Evolutionary conservation across 1,284 basidiomycete species (phyloP), one percentile per base, ranked within the genome.

Genomic region (Rhodotorula sp.): DNA sequence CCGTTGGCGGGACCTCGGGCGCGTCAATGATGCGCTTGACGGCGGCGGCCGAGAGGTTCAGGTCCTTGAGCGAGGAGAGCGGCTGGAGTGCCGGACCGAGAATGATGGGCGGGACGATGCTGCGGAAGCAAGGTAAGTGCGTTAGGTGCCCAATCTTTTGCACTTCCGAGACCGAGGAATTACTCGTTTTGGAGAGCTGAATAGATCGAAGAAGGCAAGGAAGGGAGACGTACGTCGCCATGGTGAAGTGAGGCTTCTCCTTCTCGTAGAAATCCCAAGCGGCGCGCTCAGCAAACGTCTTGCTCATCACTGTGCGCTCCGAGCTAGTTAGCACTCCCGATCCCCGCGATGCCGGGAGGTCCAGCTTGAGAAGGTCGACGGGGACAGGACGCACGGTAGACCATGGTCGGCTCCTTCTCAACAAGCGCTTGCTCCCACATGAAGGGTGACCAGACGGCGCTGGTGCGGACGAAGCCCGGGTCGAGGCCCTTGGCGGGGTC

Each of bases 251-350:
- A 17, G 61, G 60, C 41, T 64, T 69, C 25, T 65, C 46, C 12
- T 64, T 39, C 41, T 64, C 64, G 25, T 50, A 51, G 25, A 73
- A 63, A 3, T 78, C 66, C 79, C 79, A 80, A 2, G 79, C 79
- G 1, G 79, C 76, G 7, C 74, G 69, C 65, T 81, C 79, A 5
- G 80, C 80, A 27, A 72, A 64, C 59, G 78, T 78, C 68, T 80
- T 80, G 61, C 54, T 56, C 32, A 36, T 36, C 32, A 56, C 54
- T 56, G 54, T 36, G 39, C 39, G 39, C n/a, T n/a, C n/a, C n/a
- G n/a, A n/a, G n/a, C n/a, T n/a, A n/a, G n/a, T n/a, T n/a, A n/a
- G n/a, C n/a, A n/a, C n/a, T n/a, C n/a, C n/a, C n/a, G n/a, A n/a
- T n/a, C n/a, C n/a, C n/a, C n/a, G n/a, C 39, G 39, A 41, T 10